These are phyloP conservation scores for Cardamine resedifolia DNA, from an alignment of 345 rosid species.

Conservation along the genomic window DNA sequence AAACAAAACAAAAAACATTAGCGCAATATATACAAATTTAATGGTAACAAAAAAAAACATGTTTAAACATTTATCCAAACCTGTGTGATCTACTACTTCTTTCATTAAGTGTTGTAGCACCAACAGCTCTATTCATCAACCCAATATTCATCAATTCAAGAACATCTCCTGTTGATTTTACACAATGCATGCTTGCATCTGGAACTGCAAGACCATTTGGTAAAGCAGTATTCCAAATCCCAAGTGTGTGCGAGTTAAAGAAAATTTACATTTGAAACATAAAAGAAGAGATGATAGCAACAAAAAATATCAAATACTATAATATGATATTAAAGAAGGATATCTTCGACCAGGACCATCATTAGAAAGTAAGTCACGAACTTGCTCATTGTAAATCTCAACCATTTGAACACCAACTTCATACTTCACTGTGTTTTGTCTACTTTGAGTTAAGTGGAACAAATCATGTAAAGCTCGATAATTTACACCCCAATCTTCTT, in stretches of 20 bases:
- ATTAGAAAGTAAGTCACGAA: constrained; percentile 71
- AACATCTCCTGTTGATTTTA: constrained; percentile 71
- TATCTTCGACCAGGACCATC: constrained; percentile 68
- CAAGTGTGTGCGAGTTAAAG: constrained; percentile 88
- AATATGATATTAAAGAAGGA: constrained; percentile 47
- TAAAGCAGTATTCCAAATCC: constrained; percentile 83
- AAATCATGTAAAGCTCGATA: constrained; percentile 89
- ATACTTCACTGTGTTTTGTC: constrained; percentile 60
- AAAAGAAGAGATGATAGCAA: background rate
- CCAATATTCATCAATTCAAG: constrained; percentile 77
- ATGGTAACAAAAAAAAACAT: too few relatives aligned
- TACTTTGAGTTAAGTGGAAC: constrained; percentile 68
- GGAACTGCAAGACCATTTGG: constrained; percentile 96
- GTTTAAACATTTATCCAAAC: constrained; percentile 32
- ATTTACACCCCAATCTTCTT: constrained; percentile 90
- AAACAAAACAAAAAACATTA: background rate
- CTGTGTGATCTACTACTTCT: constrained; percentile 97
- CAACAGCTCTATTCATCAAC: constrained; percentile 69
- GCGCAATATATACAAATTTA: too few relatives aligned
- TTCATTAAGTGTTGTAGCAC: constrained; percentile 83
- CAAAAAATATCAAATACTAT: background rate
- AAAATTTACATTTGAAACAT: constrained; percentile 5
- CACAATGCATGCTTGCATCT: constrained; percentile 80
- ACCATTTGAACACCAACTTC: constrained; percentile 94
- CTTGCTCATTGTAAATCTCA: constrained; percentile 96